Percentiles rank a stretch among this genome's conserved stretches.
These are phyloP conservation scores for Veloporphyrellus conicus DNA, from an alignment of 1,284 basidiomycete genomes.

Conservation along the genomic window DNA sequence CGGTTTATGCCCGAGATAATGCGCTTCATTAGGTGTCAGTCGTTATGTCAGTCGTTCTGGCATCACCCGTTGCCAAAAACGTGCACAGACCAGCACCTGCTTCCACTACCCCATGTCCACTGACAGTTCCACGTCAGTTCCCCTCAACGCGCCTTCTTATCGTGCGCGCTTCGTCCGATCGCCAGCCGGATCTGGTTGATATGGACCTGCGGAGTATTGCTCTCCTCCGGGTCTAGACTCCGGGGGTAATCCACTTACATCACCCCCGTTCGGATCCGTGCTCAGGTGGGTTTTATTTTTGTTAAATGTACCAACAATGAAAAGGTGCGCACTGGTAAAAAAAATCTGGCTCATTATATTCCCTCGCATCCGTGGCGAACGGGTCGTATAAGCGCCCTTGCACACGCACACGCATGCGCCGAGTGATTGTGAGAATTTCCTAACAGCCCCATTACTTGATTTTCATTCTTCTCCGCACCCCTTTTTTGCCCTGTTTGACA, in stretches of 20 bases:
- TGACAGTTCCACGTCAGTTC: conserved; percentile 25
- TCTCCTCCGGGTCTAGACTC: conserved; percentile 13
- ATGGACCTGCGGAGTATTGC: conserved; percentile 1
- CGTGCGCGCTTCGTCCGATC: conserved; percentile 12
- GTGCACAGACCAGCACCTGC: conserved; percentile 4
- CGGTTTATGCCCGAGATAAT: conserved; percentile 12
- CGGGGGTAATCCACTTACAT: conserved; percentile 11
- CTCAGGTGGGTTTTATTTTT: conserved; percentile 6
- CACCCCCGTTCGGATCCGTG: conserved; percentile 20
- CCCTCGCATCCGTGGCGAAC: conserved; percentile 16
- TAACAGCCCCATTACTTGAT: conserved; percentile 1
- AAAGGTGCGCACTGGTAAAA: no score
- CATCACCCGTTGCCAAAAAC: conserved; percentile 1
- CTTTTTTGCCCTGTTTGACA: conserved; percentile 1
- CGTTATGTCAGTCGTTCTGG: conserved; percentile 2
- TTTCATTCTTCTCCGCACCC: neutral
- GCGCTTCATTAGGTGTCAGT: conserved; percentile 11
- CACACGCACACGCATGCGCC: neutral
- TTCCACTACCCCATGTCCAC: conserved; percentile 4
- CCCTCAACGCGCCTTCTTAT: conserved; percentile 15
- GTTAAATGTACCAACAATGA: conserved; percentile 2
- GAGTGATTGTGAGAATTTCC: conserved; percentile 16
- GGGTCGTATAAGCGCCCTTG: conserved; percentile 6
- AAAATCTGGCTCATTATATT: neutral
- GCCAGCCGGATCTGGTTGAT: conserved; percentile 14